These are phyloP conservation scores for Solanum arcanum DNA, from an alignment of 257 asterid species.

Conservation along the genomic window DNA sequence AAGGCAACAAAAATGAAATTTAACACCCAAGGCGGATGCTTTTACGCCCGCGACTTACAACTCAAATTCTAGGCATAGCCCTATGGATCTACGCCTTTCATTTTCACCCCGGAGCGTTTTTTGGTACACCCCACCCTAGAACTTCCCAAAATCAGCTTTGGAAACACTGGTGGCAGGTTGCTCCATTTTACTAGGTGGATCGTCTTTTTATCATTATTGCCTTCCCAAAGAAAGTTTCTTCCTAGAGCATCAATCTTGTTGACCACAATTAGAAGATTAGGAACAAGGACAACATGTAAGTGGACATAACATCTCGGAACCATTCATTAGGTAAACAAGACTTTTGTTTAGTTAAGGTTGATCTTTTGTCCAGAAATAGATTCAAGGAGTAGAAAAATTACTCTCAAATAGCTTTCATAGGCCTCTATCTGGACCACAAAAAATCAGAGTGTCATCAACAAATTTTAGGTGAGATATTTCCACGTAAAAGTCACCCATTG, in stretches of 20 bases:
- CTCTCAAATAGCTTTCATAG: not conserved
- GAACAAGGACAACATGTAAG: not conserved
- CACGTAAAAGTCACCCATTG: not conserved
- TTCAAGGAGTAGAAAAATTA: not conserved
- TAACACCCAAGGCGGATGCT: no score
- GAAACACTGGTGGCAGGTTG: not conserved
- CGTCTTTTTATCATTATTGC: not conserved
- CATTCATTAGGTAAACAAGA: not conserved
- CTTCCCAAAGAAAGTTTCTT: not conserved
- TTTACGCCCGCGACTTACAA: not conserved
- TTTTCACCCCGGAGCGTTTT: not conserved
- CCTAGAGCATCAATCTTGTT: not conserved
- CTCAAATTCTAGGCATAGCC: not conserved
- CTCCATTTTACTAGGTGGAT: not conserved
- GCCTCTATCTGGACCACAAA: not conserved
- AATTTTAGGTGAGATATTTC: not conserved
- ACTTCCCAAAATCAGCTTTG: not conserved
- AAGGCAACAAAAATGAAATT: no score
- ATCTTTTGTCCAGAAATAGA: not conserved
- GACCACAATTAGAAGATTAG: not conserved
- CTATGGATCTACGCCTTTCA: not conserved
- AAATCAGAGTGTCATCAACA: not conserved
- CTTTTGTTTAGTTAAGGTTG: not conserved
- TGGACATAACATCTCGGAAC: not conserved
- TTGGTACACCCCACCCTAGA: not conserved